Evolutionary conservation across 768 basidiomycete species (phyloP).

Genomic region (Ephemerocybe angulata): DNA sequence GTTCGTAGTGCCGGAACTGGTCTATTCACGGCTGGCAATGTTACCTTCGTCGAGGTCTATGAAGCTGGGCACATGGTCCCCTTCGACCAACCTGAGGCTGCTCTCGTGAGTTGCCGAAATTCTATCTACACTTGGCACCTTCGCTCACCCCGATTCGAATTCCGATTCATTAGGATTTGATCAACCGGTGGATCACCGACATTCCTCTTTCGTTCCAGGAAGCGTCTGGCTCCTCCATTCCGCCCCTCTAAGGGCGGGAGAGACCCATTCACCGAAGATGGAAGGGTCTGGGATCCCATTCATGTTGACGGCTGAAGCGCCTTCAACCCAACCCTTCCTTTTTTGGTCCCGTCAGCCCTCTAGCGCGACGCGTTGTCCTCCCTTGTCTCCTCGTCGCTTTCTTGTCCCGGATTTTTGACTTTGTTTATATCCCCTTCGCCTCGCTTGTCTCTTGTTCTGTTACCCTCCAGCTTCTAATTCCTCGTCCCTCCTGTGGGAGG

Average conservation of each 20-base stretch:
- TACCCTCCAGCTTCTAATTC: background rate
- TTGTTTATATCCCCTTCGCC: too few relatives aligned
- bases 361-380: too few relatives aligned
- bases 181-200: conserved; percentile 45
- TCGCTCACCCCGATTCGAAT: conserved; percentile 1
- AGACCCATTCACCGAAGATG: background rate
- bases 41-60: conserved; percentile 74
- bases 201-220: conserved; percentile 9
- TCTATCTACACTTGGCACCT: background rate
- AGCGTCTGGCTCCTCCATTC: conserved; percentile 32
- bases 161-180: conserved; percentile 45
- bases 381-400: too few relatives aligned
- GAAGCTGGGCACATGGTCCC: conserved; percentile 94
- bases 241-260: background rate
- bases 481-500: background rate
- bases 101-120: conserved; percentile 51
- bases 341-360: too few relatives aligned
- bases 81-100: conserved; percentile 83
- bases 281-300: background rate
- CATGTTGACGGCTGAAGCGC: too few relatives aligned
- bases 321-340: too few relatives aligned
- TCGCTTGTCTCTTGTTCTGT: background rate
- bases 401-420: too few relatives aligned
- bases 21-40: conserved; percentile 67
- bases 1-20: conserved; percentile 68